Evolutionary conservation across 768 basidiomycete genomes (phyloP).

Genomic region (Pisolithus orientalis): DNA sequence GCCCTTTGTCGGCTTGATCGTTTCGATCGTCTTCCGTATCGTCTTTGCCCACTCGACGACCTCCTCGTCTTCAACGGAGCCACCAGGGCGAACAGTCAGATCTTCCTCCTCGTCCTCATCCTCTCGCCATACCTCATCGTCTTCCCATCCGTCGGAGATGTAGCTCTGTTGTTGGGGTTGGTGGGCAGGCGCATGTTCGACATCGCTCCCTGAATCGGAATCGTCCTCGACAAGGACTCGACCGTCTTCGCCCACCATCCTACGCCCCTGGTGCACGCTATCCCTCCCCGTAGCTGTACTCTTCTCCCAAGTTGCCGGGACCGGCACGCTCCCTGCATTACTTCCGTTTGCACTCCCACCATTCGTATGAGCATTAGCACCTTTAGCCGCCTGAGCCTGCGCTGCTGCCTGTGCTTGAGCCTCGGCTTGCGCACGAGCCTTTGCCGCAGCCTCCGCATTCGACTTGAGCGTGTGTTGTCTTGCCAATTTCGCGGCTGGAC

Average conservation of each 20-base stretch:
- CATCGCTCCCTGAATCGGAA: constrained; percentile 52
- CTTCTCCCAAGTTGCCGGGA: constrained; percentile 72
- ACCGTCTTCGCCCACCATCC: constrained; percentile 58
- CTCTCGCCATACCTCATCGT: constrained; percentile 74
- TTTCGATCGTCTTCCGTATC: constrained; percentile 67
- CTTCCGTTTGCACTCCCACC: constrained; percentile 16
- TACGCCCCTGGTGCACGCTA: constrained; percentile 38
- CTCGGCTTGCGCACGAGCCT: constrained; percentile 30
- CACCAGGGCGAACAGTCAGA: constrained; percentile 59
- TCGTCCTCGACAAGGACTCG: constrained; percentile 66
- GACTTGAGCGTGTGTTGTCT: constrained; percentile 88
- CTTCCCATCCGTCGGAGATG: constrained; percentile 66
- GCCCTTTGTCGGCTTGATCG: constrained; percentile 66
- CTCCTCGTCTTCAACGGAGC: constrained; percentile 39
- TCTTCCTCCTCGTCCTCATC: constrained; percentile 66
- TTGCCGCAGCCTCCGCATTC: constrained; percentile 49
- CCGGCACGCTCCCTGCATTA: constrained; percentile 30
- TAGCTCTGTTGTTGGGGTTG: constrained; percentile 31
- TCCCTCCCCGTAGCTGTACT: constrained; percentile 61
- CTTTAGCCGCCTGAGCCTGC: constrained; percentile 14
- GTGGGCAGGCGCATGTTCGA: constrained; percentile 33
- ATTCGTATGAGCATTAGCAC: constrained; percentile 4
- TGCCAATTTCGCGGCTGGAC: constrained; percentile 86
- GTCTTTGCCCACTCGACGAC: constrained; percentile 76
- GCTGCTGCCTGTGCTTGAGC: constrained; percentile 20